Percentiles rank a stretch among this genome's conserved stretches.
Conservation (phyloP, 805 yeast species). For the Lipomyces chichibuensis region DNA sequence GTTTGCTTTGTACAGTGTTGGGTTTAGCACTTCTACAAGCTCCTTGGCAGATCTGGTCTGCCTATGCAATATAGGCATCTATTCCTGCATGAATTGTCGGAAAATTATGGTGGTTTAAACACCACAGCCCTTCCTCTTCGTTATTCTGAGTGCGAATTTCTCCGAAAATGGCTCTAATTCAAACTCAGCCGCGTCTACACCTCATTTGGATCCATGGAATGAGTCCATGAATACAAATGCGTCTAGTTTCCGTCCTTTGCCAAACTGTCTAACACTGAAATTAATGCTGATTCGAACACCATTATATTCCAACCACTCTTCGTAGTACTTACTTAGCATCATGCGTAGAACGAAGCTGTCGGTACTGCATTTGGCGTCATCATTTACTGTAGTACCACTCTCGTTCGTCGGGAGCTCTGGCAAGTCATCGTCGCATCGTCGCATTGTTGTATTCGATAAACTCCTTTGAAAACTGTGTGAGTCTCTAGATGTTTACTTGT, state of each 20-base stretch:
- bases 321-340: slow-evolving; percentile 87
- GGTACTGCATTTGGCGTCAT: slow-evolving; percentile 63
- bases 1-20: too few relatives aligned
- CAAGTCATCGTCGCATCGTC: too few relatives aligned
- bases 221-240: slow-evolving; percentile 56
- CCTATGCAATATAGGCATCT: background rate
- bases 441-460: too few relatives aligned
- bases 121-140: slow-evolving; percentile 20
- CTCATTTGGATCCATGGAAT: slow-evolving; percentile 41
- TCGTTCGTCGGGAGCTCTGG: background rate
- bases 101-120: slow-evolving; percentile 57
- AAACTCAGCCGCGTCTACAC: slow-evolving; percentile 37
- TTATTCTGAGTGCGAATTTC: slow-evolving; percentile 26
- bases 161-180: slow-evolving; percentile 36
- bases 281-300: slow-evolving; percentile 66
- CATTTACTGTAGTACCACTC: slow-evolving; percentile 39
- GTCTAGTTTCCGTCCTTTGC: slow-evolving; percentile 46
- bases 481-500: too few relatives aligned
- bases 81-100: slow-evolving; percentile 31
- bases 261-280: slow-evolving; percentile 58
- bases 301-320: slow-evolving; percentile 56
- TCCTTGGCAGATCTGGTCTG: too few relatives aligned
- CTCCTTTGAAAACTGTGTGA: too few relatives aligned
- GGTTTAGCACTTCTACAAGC: too few relatives aligned
- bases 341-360: slow-evolving; percentile 57